A percentile compares a stretch with the other conserved stretches of the same genome.
These are phyloP conservation scores for Pichia nanzhaoensis DNA, from an alignment of 805 yeast species.

Conservation along the genomic window DNA sequence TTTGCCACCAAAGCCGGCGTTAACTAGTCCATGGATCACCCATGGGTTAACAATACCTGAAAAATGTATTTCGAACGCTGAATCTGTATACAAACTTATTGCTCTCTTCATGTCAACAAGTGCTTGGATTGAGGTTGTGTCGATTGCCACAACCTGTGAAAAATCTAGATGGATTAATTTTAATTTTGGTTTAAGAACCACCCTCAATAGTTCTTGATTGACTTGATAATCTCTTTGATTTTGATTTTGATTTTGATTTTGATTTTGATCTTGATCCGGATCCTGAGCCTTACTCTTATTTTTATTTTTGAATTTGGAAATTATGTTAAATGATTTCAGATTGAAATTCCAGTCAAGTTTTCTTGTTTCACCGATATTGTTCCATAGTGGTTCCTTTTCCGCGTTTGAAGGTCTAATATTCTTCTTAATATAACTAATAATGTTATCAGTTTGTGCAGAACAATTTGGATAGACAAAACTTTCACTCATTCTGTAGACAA, in stretches of 20 bases:
- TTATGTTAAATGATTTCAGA: not conserved
- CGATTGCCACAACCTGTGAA: slow-evolving; percentile 65
- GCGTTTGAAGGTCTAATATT: slow-evolving; percentile 62
- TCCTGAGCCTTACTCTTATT: slow-evolving; percentile 16
- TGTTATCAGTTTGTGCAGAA: slow-evolving; percentile 60
- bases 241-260: not conserved
- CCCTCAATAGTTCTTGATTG: slow-evolving; percentile 21
- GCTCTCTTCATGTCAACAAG: slow-evolving; percentile 71
- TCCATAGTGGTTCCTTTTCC: slow-evolving; percentile 32
- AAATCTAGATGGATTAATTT: slow-evolving; percentile 75
- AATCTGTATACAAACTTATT: slow-evolving; percentile 66
- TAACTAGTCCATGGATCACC: slow-evolving; percentile 69
- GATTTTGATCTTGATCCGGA: slow-evolving; percentile 15
- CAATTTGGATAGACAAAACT: slow-evolving; percentile 76
- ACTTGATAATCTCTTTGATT: slow-evolving; percentile 5
- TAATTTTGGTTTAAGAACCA: slow-evolving; percentile 57
- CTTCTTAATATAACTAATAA: slow-evolving; percentile 59
- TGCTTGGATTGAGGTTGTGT: slow-evolving; percentile 72
- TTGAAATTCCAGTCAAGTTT: slow-evolving; percentile 2
- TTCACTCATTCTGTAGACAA: slow-evolving; percentile 78
- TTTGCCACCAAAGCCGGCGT: slow-evolving; percentile 63
- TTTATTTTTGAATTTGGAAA: not conserved
- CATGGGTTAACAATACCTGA: slow-evolving; percentile 79
- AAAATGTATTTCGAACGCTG: slow-evolving; percentile 84
- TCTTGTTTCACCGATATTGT: not conserved